Evolutionary conservation across 164 flowering plant genomes (phyloP), one percentile per base, ranked within the genome.

Genomic region (Amborella trichopoda): DNA sequence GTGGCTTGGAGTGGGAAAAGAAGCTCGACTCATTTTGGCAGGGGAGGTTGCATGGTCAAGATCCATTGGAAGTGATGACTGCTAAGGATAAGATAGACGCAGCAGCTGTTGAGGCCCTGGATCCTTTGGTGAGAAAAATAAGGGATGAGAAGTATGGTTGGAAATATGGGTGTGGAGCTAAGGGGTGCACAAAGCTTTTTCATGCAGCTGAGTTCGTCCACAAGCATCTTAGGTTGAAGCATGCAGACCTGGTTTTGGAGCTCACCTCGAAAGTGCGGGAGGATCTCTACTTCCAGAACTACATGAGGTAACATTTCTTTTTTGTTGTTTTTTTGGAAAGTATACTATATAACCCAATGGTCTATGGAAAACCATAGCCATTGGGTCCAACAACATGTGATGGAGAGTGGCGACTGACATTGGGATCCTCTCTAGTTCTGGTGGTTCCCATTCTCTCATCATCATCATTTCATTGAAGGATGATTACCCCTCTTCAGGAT

Each of bases 141-240:
- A 82, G 94, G 68, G 99, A 93, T 69, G 99, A 93, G 58, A 93
- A 93, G 56, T 93, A 93, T 59, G 99, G 99, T 3, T 93, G 99
- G 99, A 93, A 93, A 66, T 93, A 88, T 74, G 99, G 99, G 33
- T 93, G 99, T 68, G 99, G 99, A 55, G 99, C 99, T 47, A 93
- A 93, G 65, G 95, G 97, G 42, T 93, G 99, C 68, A 93, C 99
- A 34, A 93, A 93, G 66, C 95, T 93, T 23, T 93, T 93, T 57
- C 99, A 93, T 70, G 96, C 99, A 56, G 71, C 95, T 26, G 99
- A 93, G 53, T 93, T 77, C 71, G 99, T 93, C 44, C 89, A 81
- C 62, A 93, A 93, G 65, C 99, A 93, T 74, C 72, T 93, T 33
- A 83, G 80, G 56, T 70, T 93, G 57, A 93, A 93, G 62, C 99